Evolutionary conservation across 129 eudicot species (phyloP).

Genomic region (Artemisia annua): DNA sequence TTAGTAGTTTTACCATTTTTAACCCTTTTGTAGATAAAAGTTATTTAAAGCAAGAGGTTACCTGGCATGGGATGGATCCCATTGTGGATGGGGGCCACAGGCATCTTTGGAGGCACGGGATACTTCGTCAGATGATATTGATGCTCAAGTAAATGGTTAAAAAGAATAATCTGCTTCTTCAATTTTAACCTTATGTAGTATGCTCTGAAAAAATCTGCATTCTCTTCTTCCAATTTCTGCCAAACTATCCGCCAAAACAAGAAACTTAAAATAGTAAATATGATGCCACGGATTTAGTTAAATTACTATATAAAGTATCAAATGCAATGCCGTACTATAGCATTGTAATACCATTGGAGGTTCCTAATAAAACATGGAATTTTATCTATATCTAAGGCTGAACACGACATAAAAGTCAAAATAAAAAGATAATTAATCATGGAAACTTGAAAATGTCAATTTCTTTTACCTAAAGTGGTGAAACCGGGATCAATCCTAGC

Average conservation of each 20-base stretch:
- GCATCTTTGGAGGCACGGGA: conserved; percentile 78
- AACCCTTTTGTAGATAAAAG: not conserved
- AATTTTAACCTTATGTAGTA: conserved; percentile 92
- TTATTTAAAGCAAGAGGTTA: conserved; percentile 23
- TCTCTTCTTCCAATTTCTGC: conserved; percentile 99
- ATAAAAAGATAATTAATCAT: not conserved
- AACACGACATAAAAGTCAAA: conserved; percentile 1
- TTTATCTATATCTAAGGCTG: not conserved
- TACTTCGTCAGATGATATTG: conserved; percentile 80
- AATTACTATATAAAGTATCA: conserved; percentile 1
- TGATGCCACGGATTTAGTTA: conserved; percentile 4
- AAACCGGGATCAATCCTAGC: conserved; percentile 98
- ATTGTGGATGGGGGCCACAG: conserved; percentile 86
- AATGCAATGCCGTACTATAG: not conserved
- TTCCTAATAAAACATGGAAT: conserved; percentile 1
- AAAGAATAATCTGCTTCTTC: conserved; percentile 91
- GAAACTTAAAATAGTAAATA: not conserved
- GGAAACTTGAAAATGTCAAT: not conserved
- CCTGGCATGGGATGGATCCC: conserved; percentile 98
- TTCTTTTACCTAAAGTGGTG: conserved; percentile 76
- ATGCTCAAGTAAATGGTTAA: conserved; percentile 94
- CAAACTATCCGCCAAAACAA: conserved; percentile 53
- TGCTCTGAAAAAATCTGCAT: conserved; percentile 92
- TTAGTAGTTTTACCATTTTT: too few relatives aligned
- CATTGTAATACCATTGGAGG: not conserved